Evolutionary conservation across 257 asterid genomes (phyloP).

Genomic region (Lycium barbarum): DNA sequence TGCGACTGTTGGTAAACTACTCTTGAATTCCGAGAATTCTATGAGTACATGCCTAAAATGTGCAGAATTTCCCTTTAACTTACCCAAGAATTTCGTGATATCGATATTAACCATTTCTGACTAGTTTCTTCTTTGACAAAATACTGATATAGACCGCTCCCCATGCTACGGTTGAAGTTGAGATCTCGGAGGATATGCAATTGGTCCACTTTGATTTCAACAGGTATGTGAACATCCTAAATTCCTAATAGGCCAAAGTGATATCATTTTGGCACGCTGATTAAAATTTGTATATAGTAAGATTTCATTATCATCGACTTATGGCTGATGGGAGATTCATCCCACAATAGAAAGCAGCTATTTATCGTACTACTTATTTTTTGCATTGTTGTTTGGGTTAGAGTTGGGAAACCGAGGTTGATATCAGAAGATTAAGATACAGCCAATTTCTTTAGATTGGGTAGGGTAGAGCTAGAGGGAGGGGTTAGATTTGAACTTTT

Average conservation of each 20-base stretch:
- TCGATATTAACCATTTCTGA: background rate
- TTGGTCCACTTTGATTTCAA: slow-evolving; percentile 39
- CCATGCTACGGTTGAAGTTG: slow-evolving; percentile 40
- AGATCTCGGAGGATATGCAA: slow-evolving; percentile 40
- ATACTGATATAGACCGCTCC: slow-evolving; percentile 29
- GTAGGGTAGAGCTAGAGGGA: background rate
- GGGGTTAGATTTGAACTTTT: background rate
- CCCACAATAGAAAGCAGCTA: background rate
- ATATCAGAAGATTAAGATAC: background rate
- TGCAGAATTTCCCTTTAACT: background rate
- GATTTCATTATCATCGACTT: background rate
- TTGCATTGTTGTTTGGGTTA: background rate
- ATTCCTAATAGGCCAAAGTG: background rate
- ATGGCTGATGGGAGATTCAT: background rate
- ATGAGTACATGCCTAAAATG: background rate
- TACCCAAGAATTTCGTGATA: background rate
- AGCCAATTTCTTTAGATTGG: background rate
- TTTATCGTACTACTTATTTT: background rate
- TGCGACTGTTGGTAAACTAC: background rate
- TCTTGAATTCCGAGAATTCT: background rate
- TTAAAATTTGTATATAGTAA: background rate
- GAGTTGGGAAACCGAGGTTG: background rate
- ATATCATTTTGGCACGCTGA: background rate
- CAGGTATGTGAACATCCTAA: slow-evolving; percentile 18
- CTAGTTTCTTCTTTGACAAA: background rate